Conservation (phyloP, 2,329 filamentous ascomycete species). For the Aspergillus novoparasiticus region DNA sequence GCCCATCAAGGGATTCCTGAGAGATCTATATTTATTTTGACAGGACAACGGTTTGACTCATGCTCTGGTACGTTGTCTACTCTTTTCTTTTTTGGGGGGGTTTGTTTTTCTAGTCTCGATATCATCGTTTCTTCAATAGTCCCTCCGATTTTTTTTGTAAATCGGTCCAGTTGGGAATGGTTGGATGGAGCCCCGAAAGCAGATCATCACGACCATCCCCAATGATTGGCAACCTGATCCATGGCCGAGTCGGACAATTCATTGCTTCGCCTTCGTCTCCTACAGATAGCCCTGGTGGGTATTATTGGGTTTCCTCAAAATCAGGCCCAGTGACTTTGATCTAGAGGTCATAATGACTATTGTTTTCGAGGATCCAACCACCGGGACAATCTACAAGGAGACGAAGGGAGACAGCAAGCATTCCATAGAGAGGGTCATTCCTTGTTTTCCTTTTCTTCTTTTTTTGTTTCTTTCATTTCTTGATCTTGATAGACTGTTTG, state of each 20-base stretch:
- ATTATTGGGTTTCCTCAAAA: not conserved
- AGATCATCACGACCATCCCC: not conserved
- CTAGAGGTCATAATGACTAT: not conserved
- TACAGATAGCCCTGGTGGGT: not conserved
- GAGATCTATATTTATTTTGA: not conserved
- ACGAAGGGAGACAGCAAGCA: not conserved
- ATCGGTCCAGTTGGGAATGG: not conserved
- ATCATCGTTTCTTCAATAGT: not conserved
- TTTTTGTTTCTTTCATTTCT: not conserved
- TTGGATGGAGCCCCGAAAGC: not conserved
- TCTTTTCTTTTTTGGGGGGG: not conserved
- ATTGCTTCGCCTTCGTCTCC: not conserved
- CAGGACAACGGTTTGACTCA: not conserved
- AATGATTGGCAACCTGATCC: not conserved
- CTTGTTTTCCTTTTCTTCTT: not conserved
- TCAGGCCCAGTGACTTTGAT: not conserved
- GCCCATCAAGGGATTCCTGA: not conserved
- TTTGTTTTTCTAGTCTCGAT: not conserved
- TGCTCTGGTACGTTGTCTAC: not conserved
- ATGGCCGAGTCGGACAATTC: constrained; percentile 3
- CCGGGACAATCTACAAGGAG: not conserved
- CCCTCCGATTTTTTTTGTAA: not conserved
- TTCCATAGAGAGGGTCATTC: not conserved
- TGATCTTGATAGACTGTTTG: not conserved
- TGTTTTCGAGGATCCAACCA: not conserved